Base-by-base conservation (phyloP, 75 land plant genomes). In the Pinus albicaulis region DNA sequence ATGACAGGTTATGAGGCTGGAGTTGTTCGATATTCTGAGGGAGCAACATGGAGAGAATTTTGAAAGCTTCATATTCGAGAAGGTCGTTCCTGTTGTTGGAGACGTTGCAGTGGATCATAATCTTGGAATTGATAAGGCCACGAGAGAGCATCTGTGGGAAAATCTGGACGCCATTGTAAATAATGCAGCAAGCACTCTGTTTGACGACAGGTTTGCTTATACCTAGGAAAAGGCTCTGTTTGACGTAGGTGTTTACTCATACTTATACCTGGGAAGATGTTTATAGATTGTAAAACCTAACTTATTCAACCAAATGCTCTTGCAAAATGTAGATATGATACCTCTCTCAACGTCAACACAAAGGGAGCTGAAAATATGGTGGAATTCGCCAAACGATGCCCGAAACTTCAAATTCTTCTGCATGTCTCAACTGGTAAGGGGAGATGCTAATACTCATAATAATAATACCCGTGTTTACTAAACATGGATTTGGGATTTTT, bases 391-490 rank as follows among this genome's bases (percentile, higher is more conserved):
- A 77, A 90, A 65, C 72, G 79, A 55, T 94, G 98, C 79, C 59
- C 25, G 8, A 86, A 86, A 26, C 62, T 92, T 26, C 80, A 92
- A 79, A 62, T 92, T 19, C 80, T 90, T 52, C 60, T 92, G 26
- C 98, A 94, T 76, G 91, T 94, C 19, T 94, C 98, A 23, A 94
- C 98, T 12, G 98, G 98, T 94, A 70, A 75, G 74, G 41, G 41
- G 5, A 38, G 41, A 38, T 38, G 6, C 41, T 38, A 0, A 5
- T 5, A 31, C 31, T 31, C 31, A 0, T 31, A 31, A 31, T 31
- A 31, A 31, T 31, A 31, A n/a, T n/a, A n/a, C n/a, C n/a, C n/a
- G n/a, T n/a, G n/a, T n/a, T n/a, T n/a, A n/a, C n/a, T n/a, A n/a
- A n/a, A n/a, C n/a, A n/a, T n/a, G n/a, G n/a, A n/a, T n/a, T n/a